Conservation (phyloP, 345 rosid species). For the Lenwebbia sp. region DNA sequence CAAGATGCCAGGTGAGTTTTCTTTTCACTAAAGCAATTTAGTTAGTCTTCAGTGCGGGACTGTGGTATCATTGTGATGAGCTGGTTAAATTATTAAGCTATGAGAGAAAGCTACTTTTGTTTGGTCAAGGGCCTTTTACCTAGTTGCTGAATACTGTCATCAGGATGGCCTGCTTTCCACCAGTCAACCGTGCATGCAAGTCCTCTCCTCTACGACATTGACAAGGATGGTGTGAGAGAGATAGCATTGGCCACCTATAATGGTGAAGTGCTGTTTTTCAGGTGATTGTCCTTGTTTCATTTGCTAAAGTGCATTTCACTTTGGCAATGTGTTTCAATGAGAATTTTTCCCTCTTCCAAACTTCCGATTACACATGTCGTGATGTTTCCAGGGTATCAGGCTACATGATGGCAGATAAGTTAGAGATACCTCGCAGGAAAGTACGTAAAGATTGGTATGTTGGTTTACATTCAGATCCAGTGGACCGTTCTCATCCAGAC, state of each 20-base stretch:
- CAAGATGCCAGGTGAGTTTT: slow-evolving; percentile 76
- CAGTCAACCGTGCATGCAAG: slow-evolving; percentile 97
- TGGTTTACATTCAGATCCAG: slow-evolving; percentile 81
- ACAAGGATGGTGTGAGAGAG: slow-evolving; percentile 95
- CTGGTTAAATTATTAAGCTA: background rate
- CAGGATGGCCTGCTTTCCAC: slow-evolving; percentile 99
- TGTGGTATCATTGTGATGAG: background rate
- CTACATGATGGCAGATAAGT: slow-evolving; percentile 88
- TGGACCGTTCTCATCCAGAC: slow-evolving; percentile 92
- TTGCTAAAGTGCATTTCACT: background rate
- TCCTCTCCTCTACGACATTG: slow-evolving; percentile 90
- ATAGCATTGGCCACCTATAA: slow-evolving; percentile 94
- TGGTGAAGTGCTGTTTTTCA: slow-evolving; percentile 90
- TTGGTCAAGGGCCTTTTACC: background rate
- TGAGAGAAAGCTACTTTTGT: background rate
- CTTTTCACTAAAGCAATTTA: background rate
- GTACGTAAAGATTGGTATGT: slow-evolving; percentile 87
- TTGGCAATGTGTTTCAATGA: background rate
- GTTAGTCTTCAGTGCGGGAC: background rate
- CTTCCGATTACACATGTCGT: background rate
- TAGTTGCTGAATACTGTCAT: background rate
- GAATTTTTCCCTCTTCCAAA: background rate
- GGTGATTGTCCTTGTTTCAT: slow-evolving; percentile 29
- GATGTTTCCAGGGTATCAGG: slow-evolving; percentile 67
- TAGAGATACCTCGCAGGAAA: slow-evolving; percentile 84